Evolutionary conservation across 176 grass and related monocot species (phyloP).

Genomic region (Aegilops bicornis): DNA sequence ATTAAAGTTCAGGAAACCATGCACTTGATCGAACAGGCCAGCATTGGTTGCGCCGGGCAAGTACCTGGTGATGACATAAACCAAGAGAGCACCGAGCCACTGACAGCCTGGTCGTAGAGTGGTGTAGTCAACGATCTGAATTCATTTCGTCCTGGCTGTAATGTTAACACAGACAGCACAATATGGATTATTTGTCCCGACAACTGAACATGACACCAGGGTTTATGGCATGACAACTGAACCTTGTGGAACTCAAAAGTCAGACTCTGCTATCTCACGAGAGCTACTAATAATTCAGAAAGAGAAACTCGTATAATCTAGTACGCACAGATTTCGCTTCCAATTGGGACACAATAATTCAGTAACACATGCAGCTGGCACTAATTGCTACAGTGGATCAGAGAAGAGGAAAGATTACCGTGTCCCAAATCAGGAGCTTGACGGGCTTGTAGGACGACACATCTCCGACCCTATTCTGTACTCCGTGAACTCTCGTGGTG

Average conservation of each 20-base stretch:
- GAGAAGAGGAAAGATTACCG: conserved; percentile 18
- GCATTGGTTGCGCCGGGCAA: background rate
- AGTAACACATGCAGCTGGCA: background rate
- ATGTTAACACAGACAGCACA: background rate
- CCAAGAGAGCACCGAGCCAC: conserved; percentile 49
- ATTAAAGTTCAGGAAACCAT: background rate
- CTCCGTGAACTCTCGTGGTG: too few relatives aligned
- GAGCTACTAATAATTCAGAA: background rate
- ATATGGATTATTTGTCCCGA: conserved; percentile 2
- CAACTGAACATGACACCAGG: background rate
- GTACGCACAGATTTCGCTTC: background rate
- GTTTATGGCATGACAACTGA: background rate
- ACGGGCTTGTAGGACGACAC: conserved; percentile 44
- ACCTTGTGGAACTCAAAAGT: background rate
- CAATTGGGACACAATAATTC: too few relatives aligned
- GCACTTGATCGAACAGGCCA: background rate
- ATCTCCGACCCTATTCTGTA: too few relatives aligned
- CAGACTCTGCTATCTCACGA: background rate
- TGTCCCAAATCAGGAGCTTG: conserved; percentile 88
- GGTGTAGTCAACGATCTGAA: conserved; percentile 78
- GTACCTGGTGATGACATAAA: conserved; percentile 40
- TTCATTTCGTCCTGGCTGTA: conserved; percentile 65
- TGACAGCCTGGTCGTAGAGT: conserved; percentile 64
- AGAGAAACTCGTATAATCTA: background rate
- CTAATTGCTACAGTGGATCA: too few relatives aligned